phyloP scores from a whole-genome alignment of 345 rosid species.

The Aegle marmelos region DNA sequence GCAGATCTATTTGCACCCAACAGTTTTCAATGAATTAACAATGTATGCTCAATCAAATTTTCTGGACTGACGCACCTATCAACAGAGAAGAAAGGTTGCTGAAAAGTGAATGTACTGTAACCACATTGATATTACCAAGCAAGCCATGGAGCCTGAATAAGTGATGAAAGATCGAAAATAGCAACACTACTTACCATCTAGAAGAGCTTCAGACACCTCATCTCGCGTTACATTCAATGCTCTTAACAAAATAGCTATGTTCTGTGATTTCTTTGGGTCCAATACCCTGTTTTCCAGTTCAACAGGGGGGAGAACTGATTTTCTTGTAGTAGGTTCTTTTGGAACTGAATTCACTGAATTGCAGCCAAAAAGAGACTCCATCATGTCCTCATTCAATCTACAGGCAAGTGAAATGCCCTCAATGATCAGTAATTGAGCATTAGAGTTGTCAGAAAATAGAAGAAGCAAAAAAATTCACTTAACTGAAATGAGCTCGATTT shows the following conservation, averaged over 20 bases:
- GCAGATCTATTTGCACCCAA: background rate
- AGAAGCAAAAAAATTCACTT: constrained; percentile 29
- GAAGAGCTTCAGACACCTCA: constrained; percentile 92
- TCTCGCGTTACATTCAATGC: constrained; percentile 94
- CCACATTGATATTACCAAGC: background rate
- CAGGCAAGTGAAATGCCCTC: constrained; percentile 10
- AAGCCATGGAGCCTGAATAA: background rate
- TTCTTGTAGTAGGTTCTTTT: constrained; percentile 57
- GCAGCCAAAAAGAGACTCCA: constrained; percentile 96
- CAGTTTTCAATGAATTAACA: background rate
- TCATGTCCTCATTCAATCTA: constrained; percentile 92
- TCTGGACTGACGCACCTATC: background rate
- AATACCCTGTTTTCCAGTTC: constrained; percentile 84
- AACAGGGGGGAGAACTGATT: constrained; percentile 62
- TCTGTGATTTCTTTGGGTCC: constrained; percentile 97
- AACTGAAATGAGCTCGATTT: constrained; percentile 98
- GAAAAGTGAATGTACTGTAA: background rate
- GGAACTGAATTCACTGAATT: constrained; percentile 59
- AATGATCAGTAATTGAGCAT: constrained; percentile 7
- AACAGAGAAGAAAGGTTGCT: background rate
- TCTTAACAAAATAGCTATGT: constrained; percentile 89
- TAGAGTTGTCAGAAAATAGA: background rate
- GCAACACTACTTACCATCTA: constrained; percentile 64
- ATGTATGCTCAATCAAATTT: background rate
- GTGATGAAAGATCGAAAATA: constrained; percentile 4